Base-by-base conservation (phyloP, 2,329 filamentous ascomycete genomes). In the Xylogone sp. region DNA sequence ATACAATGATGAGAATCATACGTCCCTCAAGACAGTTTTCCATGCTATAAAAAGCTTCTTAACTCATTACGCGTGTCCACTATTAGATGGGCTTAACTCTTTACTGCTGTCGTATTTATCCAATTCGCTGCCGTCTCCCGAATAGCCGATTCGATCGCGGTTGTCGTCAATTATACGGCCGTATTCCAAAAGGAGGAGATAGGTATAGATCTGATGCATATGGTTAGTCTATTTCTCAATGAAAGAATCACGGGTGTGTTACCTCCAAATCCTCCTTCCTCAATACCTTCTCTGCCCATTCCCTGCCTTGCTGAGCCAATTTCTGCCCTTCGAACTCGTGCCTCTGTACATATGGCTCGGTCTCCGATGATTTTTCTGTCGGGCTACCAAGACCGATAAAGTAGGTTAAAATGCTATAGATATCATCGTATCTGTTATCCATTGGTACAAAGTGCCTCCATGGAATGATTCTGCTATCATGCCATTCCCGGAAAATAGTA, bases 381-480 rank as follows among this genome's bases (percentile, higher is more conserved):
- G 78, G 68, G 20, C 61, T 62, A 16, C 62, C 74, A 58, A 84
- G 83, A 1, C 85, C 85, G 3, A 88, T 63, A 61, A 92, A 90
- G 62, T 89, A 92, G 52, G 87, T 82, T 75, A 90, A 76, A 50
- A 90, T 83, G 43, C 81, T 83, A 55, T 84, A 91, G 60, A 87
- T 78, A 59, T 92, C 89, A 31, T 79, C 71, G 61, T 85, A 91
- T 1, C 83, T 79, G 62, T 81, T 87, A 64, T 91, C 86, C 78
- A 93, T 84, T 16, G 89, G 89, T 2, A 91, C 84, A 60, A 89
- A 93, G 68, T 94, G 89, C 61, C 83, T 82, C 88, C 89, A 94
- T 0, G 87, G 77, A 2, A 90, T 73, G 1, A 93, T 73, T 2
- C 88, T 77, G 43, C 78, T 79, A 65, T 92, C 88, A 62, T 92